phyloP scores from a whole-genome alignment of 768 basidiomycete genomes.

The Pleurotus pulmonarius region DNA sequence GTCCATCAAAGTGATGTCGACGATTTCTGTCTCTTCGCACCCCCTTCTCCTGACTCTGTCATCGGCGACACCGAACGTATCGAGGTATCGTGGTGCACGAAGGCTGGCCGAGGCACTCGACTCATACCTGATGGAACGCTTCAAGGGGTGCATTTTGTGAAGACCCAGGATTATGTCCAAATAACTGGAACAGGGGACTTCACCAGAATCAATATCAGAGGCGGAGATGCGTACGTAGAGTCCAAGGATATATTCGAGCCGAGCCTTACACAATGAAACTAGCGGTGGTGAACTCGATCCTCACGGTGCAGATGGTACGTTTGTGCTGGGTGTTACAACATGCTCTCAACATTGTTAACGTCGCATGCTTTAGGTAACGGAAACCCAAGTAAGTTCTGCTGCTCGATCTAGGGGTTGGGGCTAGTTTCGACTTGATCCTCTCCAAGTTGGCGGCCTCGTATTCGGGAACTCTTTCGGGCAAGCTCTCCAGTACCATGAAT shows the following conservation, averaged over 20 bases:
- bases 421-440: neutral
- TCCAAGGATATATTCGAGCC: too few relatives aligned
- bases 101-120: conserved; percentile 39
- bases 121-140: conserved; percentile 40
- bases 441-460: conserved; percentile 14
- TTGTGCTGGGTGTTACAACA: neutral
- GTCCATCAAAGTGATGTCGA: neutral
- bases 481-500: conserved; percentile 63
- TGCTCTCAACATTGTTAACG: neutral
- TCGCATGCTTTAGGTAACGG: conserved; percentile 9
- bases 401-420: too few relatives aligned
- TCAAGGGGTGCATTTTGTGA: conserved; percentile 32
- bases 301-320: conserved; percentile 43
- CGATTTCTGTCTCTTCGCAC: neutral
- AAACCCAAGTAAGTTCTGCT: conserved; percentile 17
- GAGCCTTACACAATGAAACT: too few relatives aligned
- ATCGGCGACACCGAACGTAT: conserved; percentile 14
- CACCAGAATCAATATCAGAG: conserved; percentile 53
- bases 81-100: conserved; percentile 25
- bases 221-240: conserved; percentile 33
- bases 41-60: neutral
- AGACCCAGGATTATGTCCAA: conserved; percentile 60
- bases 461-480: conserved; percentile 28
- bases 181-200: conserved; percentile 57
- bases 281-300: conserved; percentile 42